A percentile compares a stretch with the other conserved stretches of the same genome.
These are phyloP conservation scores for Boletus insuetus DNA, from an alignment of 768 basidiomycete genomes.

Conservation along the genomic window DNA sequence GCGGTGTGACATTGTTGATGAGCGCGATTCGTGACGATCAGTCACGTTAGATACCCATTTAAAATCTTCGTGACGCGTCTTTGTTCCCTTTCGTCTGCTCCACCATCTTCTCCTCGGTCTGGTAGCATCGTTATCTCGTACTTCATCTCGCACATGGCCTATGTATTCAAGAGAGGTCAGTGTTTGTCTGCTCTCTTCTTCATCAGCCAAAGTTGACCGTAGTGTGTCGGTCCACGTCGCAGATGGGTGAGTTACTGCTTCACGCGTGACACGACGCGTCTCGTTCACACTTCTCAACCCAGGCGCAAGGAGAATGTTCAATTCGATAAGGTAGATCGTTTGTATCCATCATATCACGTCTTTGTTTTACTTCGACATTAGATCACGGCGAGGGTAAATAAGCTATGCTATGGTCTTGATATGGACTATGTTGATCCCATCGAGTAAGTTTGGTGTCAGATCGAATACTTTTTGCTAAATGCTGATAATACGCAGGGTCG, in stretches of 20 bases:
- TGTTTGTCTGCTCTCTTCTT: background rate
- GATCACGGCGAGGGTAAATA: conserved; percentile 86
- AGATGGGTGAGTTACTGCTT: conserved; percentile 45
- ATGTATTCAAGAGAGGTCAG: conserved; percentile 59
- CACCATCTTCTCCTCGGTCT: conserved; percentile 20
- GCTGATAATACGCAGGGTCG: conserved; percentile 50
- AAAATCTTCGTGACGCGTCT: conserved; percentile 33
- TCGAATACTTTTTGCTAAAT: background rate
- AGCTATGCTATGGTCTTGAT: conserved; percentile 96
- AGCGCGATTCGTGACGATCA: conserved; percentile 28
- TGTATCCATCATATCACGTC: conserved; percentile 7
- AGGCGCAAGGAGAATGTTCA: conserved; percentile 90
- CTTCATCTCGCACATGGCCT: conserved; percentile 37
- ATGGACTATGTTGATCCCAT: conserved; percentile 89
- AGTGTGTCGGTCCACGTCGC: conserved; percentile 5
- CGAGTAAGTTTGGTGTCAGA: conserved; percentile 45
- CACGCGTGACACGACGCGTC: conserved; percentile 24
- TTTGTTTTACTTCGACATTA: conserved; percentile 31
- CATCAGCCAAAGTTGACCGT: conserved; percentile 7
- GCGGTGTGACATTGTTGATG: conserved; percentile 36
- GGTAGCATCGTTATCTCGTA: conserved; percentile 1
- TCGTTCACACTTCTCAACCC: conserved; percentile 8
- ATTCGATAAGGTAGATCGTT: conserved; percentile 76
- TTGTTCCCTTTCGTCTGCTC: conserved; percentile 14
- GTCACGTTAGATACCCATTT: conserved; percentile 26